A percentile compares a stretch with the other conserved stretches of the same genome.
Conservation (phyloP, 768 basidiomycete species). For the Mycena rosella region DNA sequence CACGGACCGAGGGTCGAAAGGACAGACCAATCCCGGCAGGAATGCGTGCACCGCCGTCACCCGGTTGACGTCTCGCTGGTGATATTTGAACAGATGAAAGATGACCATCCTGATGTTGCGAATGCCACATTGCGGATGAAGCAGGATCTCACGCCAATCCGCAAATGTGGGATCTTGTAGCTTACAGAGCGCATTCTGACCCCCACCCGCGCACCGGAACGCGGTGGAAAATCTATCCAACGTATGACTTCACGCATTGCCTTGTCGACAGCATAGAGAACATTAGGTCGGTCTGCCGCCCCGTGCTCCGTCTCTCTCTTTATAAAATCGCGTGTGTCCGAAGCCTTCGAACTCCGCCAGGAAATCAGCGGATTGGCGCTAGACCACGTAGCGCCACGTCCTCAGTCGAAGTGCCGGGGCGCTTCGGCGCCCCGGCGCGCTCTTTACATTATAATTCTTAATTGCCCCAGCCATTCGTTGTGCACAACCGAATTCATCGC, state of each 20-base stretch:
- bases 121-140: slow-evolving; percentile 97
- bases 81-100: slow-evolving; percentile 93
- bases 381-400: too few relatives aligned
- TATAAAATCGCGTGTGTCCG: too few relatives aligned
- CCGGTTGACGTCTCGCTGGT: slow-evolving; percentile 85
- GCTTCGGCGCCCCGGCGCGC: too few relatives aligned
- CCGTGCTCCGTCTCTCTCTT: too few relatives aligned
- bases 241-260: slow-evolving; percentile 99
- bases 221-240: slow-evolving; percentile 97
- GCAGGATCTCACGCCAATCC: slow-evolving; percentile 94
- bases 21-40: slow-evolving; percentile 66
- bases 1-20: slow-evolving; percentile 86
- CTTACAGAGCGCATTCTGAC: slow-evolving; percentile 92
- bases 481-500: slow-evolving; percentile 97
- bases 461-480: slow-evolving; percentile 82
- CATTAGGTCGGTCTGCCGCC: slow-evolving; percentile 87
- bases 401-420: too few relatives aligned
- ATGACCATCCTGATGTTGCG: slow-evolving; percentile 88
- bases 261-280: slow-evolving; percentile 98
- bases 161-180: slow-evolving; percentile 99
- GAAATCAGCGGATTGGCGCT: too few relatives aligned
- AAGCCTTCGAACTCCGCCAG: too few relatives aligned
- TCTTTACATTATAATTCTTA: too few relatives aligned
- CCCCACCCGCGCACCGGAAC: slow-evolving; percentile 93
- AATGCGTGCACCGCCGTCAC: slow-evolving; percentile 88